Percentiles rank a stretch among this genome's conserved stretches.
phyloP scores from a whole-genome alignment of 2,329 filamentous ascomycete genomes.

The Penicillium sp. region DNA sequence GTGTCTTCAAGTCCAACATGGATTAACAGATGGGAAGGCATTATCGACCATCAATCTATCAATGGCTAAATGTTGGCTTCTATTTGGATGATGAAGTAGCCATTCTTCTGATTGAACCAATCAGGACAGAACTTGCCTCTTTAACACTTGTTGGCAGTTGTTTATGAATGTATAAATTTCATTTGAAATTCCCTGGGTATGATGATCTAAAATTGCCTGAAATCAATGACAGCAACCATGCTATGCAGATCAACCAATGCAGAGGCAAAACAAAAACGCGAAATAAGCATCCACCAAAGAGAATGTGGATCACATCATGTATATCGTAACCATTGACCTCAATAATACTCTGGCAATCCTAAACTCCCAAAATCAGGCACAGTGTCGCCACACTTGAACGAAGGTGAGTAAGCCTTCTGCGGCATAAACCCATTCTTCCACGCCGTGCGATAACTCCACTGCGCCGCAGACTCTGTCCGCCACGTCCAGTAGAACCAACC shows the following conservation, averaged over 20 bases:
- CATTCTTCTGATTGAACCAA: too few relatives aligned
- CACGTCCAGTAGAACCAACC: slow-evolving; percentile 99
- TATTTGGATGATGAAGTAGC: too few relatives aligned
- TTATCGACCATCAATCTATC: too few relatives aligned
- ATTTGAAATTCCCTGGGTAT: slow-evolving; percentile 15
- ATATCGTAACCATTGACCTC: slow-evolving; percentile 13
- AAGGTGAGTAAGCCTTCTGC: slow-evolving; percentile 68
- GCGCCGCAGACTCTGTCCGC: slow-evolving; percentile 81
- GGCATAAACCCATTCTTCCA: slow-evolving; percentile 84
- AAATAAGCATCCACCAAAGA: neutral
- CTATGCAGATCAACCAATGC: slow-evolving; percentile 1
- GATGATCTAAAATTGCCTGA: slow-evolving; percentile 12
- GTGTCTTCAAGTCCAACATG: too few relatives aligned
- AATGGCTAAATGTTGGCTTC: too few relatives aligned
- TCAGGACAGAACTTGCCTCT: too few relatives aligned
- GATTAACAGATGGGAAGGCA: too few relatives aligned
- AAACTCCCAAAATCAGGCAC: slow-evolving; percentile 52
- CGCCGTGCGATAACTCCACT: slow-evolving; percentile 71
- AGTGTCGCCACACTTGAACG: slow-evolving; percentile 66
- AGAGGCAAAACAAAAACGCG: slow-evolving; percentile 8
- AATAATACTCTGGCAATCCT: slow-evolving; percentile 51
- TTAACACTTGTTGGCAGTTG: neutral
- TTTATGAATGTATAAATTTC: neutral
- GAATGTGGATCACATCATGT: neutral
- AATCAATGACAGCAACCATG: slow-evolving; percentile 3